Percentiles rank a stretch among this genome's conserved stretches.
Evolutionary conservation across 176 grass and related monocot genomes (phyloP).

Genomic region (Dendrocalamus sinicus): DNA sequence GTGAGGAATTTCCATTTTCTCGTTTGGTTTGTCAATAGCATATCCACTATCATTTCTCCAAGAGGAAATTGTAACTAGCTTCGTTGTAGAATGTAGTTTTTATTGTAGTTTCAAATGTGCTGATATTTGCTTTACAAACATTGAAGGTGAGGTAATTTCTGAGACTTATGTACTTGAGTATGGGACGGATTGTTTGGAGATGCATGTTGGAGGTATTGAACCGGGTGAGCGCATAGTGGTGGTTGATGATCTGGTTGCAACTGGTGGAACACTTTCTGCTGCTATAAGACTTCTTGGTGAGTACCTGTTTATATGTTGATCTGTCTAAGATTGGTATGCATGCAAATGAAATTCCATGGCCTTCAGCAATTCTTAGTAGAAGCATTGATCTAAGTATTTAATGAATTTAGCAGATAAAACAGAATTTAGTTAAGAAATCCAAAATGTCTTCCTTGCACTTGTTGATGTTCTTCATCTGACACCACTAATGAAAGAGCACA

Average conservation of each 20-base stretch:
- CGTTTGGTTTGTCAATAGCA: neutral
- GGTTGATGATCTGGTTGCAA: constrained; percentile 88
- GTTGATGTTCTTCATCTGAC: constrained; percentile 18
- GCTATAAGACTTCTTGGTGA: constrained; percentile 91
- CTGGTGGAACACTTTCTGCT: constrained; percentile 87
- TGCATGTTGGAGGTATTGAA: constrained; percentile 82
- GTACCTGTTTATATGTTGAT: constrained; percentile 19
- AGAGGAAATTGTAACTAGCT: neutral
- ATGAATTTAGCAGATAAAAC: neutral
- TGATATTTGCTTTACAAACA: constrained; percentile 10
- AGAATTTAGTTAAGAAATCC: neutral
- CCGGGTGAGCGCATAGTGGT: constrained; percentile 61
- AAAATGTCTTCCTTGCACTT: neutral
- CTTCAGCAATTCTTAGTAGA: neutral
- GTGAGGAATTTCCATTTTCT: neutral
- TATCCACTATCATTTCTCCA: neutral
- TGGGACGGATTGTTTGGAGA: constrained; percentile 90
- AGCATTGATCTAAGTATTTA: neutral
- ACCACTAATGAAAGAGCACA: neutral
- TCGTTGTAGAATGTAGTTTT: neutral
- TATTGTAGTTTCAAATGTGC: neutral
- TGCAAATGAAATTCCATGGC: neutral
- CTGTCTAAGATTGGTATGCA: constrained; percentile 21
- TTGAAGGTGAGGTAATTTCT: constrained; percentile 87
- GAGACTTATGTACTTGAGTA: constrained; percentile 89